Percentiles rank a stretch among this genome's conserved stretches.
These are phyloP conservation scores for Penicillium cataractarum DNA, from an alignment of 495 filamentous ascomycete species.

Conservation along the genomic window DNA sequence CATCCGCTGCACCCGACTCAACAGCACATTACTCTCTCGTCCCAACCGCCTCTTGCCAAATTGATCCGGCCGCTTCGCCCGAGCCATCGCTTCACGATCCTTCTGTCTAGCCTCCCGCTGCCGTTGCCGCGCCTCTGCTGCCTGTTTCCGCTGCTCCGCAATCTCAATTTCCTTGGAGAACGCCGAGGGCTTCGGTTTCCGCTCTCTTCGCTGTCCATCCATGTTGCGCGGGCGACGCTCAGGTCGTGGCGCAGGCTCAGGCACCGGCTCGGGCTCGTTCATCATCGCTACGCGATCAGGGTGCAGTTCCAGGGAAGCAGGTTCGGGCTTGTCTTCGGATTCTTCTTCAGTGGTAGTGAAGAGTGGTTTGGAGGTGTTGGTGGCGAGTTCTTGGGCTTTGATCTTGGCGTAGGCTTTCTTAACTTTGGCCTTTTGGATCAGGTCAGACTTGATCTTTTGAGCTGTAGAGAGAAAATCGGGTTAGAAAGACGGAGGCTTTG, in stretches of 20 bases:
- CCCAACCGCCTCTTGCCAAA: slow-evolving; percentile 85
- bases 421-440: slow-evolving; percentile 92
- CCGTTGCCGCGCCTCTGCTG: slow-evolving; percentile 61
- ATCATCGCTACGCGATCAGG: slow-evolving; percentile 73
- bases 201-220: slow-evolving; percentile 32
- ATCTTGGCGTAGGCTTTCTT: slow-evolving; percentile 93
- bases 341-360: slow-evolving; percentile 36
- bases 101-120: slow-evolving; percentile 63
- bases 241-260: slow-evolving; percentile 30
- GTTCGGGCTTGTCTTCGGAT: slow-evolving; percentile 22
- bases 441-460: slow-evolving; percentile 85
- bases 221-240: slow-evolving; percentile 23
- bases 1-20: slow-evolving; percentile 79
- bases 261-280: slow-evolving; percentile 51
- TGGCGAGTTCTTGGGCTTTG: slow-evolving; percentile 60
- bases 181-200: slow-evolving; percentile 63
- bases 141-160: slow-evolving; percentile 66
- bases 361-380: slow-evolving; percentile 34
- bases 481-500: not conserved
- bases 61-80: slow-evolving; percentile 72
- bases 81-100: slow-evolving; percentile 69
- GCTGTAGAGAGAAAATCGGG: slow-evolving; percentile 53
- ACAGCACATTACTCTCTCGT: slow-evolving; percentile 77
- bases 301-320: slow-evolving; percentile 62
- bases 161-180: slow-evolving; percentile 76